Conservation (phyloP, 352 stramenopile genomes). For the Pythium plurisporium region DNA sequence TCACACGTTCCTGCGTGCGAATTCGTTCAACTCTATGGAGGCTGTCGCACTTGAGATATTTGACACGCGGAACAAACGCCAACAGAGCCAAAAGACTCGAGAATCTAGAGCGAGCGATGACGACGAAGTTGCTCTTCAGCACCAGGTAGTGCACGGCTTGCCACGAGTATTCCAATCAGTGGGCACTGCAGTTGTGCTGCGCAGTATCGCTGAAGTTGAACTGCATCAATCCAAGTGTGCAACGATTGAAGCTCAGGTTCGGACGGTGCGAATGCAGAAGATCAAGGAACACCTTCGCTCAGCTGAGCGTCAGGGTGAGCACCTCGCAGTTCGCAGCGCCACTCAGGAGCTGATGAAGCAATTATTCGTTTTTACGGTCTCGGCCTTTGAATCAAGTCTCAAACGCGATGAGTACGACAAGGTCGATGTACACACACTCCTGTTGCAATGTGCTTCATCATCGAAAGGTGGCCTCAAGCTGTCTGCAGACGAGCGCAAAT, state of each 20-base stretch:
- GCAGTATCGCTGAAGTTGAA: slow-evolving; percentile 23
- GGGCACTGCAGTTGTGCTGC: slow-evolving; percentile 17
- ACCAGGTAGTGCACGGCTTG: slow-evolving; percentile 19
- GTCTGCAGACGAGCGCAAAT: slow-evolving; percentile 6
- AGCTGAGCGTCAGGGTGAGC: not conserved
- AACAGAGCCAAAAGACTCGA: slow-evolving; percentile 13
- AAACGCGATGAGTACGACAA: not conserved
- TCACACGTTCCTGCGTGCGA: slow-evolving; percentile 72
- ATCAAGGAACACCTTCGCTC: slow-evolving; percentile 26
- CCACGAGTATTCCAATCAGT: slow-evolving; percentile 28
- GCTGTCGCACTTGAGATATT: slow-evolving; percentile 70
- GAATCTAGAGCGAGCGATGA: slow-evolving; percentile 3
- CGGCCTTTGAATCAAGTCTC: slow-evolving; percentile 18
- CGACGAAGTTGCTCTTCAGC: slow-evolving; percentile 17
- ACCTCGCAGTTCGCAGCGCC: not conserved
- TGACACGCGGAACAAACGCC: slow-evolving; percentile 56
- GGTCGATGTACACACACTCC: too few species aligned
- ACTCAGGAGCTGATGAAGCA: slow-evolving; percentile 10
- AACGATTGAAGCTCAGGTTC: slow-evolving; percentile 28
- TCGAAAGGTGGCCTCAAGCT: slow-evolving; percentile 7
- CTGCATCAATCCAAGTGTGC: slow-evolving; percentile 24
- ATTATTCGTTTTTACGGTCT: slow-evolving; percentile 23
- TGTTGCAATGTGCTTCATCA: not conserved
- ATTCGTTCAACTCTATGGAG: slow-evolving; percentile 76
- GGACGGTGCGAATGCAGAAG: slow-evolving; percentile 24